A percentile compares a stretch with the other conserved stretches of the same genome.
Conservation (phyloP, 2,329 filamentous ascomycete species). For the Periconia sp. region DNA sequence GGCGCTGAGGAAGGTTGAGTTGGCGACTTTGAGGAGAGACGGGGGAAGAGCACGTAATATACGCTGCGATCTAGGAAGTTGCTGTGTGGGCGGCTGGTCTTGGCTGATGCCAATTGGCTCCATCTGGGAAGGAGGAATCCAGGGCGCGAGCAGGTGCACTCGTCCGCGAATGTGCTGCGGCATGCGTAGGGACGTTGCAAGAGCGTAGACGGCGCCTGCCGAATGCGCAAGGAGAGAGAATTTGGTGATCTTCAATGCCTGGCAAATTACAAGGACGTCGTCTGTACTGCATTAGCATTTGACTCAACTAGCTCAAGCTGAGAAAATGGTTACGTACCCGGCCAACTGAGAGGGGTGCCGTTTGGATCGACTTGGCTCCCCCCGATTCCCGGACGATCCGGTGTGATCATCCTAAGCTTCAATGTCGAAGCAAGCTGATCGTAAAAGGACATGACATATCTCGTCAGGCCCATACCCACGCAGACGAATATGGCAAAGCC, state of each 20-base stretch:
- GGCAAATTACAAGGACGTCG: conserved; percentile 93
- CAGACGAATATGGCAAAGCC: conserved; percentile 95
- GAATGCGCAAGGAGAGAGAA: conserved; percentile 97
- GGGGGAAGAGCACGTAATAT: conserved; percentile 90
- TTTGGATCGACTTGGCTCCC: conserved; percentile 87
- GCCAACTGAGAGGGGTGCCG: conserved; percentile 90
- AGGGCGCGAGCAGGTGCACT: conserved; percentile 92
- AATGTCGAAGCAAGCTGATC: conserved; percentile 91
- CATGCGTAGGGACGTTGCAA: conserved; percentile 93
- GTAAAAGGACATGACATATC: conserved; percentile 96
- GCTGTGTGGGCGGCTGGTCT: conserved; percentile 77
- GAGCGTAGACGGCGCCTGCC: conserved; percentile 95
- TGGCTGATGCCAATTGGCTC: conserved; percentile 65
- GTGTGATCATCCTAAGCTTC: conserved; percentile 87
- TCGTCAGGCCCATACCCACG: conserved; percentile 95
- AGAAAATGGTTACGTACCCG: conserved; percentile 75
- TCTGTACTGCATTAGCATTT: conserved; percentile 50
- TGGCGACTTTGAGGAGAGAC: conserved; percentile 89
- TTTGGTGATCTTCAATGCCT: conserved; percentile 87
- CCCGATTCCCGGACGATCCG: conserved; percentile 91
- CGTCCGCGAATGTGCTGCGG: conserved; percentile 93
- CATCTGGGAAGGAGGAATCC: conserved; percentile 82
- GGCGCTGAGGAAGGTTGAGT: conserved; percentile 92
- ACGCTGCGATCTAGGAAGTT: conserved; percentile 88
- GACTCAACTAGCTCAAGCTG: conserved; percentile 54